Base-by-base conservation (phyloP, 768 basidiomycete genomes). In the Lactarius tabidus region DNA sequence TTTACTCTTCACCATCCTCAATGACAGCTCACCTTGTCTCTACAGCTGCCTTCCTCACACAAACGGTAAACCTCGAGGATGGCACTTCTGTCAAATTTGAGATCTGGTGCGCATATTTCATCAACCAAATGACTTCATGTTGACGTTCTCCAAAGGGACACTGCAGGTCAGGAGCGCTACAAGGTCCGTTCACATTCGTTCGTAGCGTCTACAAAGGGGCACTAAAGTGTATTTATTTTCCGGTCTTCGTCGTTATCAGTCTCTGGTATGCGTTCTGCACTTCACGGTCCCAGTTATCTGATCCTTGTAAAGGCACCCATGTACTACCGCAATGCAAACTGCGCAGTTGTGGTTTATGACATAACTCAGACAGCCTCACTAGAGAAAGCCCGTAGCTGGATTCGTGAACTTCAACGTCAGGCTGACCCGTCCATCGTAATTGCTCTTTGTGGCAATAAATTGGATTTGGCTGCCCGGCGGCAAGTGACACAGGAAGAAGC, bases 391-490 rank as follows among this genome's bases (percentile, higher is more conserved):
- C 89, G 90, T 70, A 88, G 88, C 68, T 98, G 96, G 96, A 95
- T 98, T 74, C 84, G 91, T 59, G 95, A 98, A 76, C 86, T 98
- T 2, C 95, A 97, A 74, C 93, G 95, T 61, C 95, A 98, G 78
- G 96, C 95, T 63, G 96, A 98, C 75, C 95, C 96, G 8, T 91
- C 89, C 52, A 98, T 97, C 80, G 86, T 96, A 71, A 96, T 98
- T 75, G 91, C 93, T 45, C 86, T 98, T 39, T 96, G 94, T 65
- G 96, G 96, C 56, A 98, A 98, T 83, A 98, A 98, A 79, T 78
- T 87, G 33, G 96, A 98, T 77, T 80, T 98, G 29, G 81, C 86
- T 45, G 89, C 88, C 10, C 88, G 91, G 67, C 86, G 93, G 71
- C 92, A 94, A 75, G 91, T 93, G 3, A 80, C 90, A 23, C 82